Percentiles rank a stretch among this genome's conserved stretches.
These are phyloP conservation scores for Neurospora discreta DNA, from an alignment of 495 filamentous ascomycete species.

Conservation along the genomic window DNA sequence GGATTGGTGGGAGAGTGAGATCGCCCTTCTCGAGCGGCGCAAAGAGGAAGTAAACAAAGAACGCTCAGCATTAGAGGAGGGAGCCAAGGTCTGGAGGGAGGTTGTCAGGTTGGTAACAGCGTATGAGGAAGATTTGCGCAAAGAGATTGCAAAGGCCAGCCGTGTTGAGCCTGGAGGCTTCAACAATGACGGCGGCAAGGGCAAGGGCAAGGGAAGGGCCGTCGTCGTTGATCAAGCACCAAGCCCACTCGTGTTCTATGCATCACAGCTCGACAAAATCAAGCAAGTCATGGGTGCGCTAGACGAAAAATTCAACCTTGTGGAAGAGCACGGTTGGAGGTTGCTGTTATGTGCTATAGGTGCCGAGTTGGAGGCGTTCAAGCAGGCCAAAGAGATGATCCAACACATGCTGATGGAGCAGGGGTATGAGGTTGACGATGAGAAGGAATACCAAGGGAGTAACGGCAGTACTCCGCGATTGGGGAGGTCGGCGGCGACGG, in stretches of 20 bases:
- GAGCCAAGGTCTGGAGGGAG: slow-evolving; percentile 68
- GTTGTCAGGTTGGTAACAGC: slow-evolving; percentile 49
- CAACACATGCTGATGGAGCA: slow-evolving; percentile 14
- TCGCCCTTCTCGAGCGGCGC: slow-evolving; percentile 43
- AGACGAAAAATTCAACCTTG: slow-evolving; percentile 47
- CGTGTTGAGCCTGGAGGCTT: slow-evolving; percentile 4
- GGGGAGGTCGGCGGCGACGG: slow-evolving; percentile 6
- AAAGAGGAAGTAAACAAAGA: slow-evolving; percentile 55
- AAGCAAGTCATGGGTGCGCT: slow-evolving; percentile 45
- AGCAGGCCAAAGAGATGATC: slow-evolving; percentile 56
- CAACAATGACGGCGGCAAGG: slow-evolving; percentile 10
- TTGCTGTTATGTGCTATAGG: slow-evolving; percentile 79
- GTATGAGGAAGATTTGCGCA: slow-evolving; percentile 56
- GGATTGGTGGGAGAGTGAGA: slow-evolving; percentile 64
- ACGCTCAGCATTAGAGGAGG: slow-evolving; percentile 69
- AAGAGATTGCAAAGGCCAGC: slow-evolving; percentile 34
- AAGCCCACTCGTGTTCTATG: background rate
- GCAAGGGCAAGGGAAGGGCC: slow-evolving; percentile 10
- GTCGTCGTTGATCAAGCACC: slow-evolving; percentile 25
- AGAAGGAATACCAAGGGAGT: slow-evolving; percentile 4
- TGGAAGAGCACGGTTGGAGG: slow-evolving; percentile 66
- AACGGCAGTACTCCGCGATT: slow-evolving; percentile 6
- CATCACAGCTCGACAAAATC: slow-evolving; percentile 42
- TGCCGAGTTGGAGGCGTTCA: slow-evolving; percentile 77
- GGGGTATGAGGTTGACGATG: slow-evolving; percentile 2